These are phyloP conservation scores for Solanum bukasovii DNA, from an alignment of 257 asterid species.

Conservation along the genomic window DNA sequence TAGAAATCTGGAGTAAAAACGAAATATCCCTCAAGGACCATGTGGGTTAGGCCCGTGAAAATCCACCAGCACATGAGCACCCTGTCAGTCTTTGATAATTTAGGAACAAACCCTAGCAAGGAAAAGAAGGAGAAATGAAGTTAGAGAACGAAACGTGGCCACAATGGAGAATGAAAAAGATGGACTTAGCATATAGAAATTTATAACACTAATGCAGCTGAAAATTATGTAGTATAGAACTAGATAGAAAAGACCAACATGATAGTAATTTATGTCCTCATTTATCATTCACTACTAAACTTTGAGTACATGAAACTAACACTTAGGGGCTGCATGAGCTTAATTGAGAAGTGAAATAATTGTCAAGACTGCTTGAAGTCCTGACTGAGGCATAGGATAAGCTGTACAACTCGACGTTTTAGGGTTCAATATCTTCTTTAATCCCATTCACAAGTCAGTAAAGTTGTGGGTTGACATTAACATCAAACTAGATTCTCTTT, in stretches of 20 bases:
- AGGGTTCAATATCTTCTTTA: neutral
- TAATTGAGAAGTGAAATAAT: neutral
- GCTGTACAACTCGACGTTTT: neutral
- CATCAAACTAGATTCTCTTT: neutral
- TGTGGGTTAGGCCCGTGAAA: constrained; percentile 88
- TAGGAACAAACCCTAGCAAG: constrained; percentile 44
- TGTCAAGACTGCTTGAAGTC: neutral
- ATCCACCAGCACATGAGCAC: constrained; percentile 94
- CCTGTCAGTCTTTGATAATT: constrained; percentile 61
- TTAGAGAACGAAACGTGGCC: neutral
- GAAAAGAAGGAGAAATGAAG: neutral
- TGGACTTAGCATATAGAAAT: neutral
- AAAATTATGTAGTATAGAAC: neutral
- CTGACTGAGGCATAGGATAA: neutral
- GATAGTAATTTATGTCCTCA: neutral
- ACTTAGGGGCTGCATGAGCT: neutral
- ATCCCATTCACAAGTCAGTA: neutral
- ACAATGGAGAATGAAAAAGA: neutral
- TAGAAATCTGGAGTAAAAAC: constrained; percentile 73
- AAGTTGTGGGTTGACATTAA: neutral
- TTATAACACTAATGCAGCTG: neutral
- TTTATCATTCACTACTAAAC: neutral
- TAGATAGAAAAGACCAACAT: neutral
- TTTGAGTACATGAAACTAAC: neutral
- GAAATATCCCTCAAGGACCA: constrained; percentile 76